Evolutionary conservation across 2,329 filamentous ascomycete species (phyloP).

Genomic region (Cladosporium sp.): DNA sequence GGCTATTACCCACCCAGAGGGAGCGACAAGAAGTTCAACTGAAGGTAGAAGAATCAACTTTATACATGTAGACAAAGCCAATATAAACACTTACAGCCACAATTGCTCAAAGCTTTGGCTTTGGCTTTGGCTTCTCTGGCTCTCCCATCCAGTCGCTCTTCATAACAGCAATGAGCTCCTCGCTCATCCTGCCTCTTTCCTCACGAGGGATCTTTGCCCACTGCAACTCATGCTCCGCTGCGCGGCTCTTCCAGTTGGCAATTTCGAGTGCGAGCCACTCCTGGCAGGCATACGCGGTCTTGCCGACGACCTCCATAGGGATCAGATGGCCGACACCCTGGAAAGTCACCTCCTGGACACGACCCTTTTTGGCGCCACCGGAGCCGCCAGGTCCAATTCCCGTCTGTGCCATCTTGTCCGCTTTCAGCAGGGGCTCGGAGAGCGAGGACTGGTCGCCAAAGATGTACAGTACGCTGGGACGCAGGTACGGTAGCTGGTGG

Average conservation of each 20-base stretch:
- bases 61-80: not conserved
- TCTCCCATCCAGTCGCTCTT: slow-evolving; percentile 26
- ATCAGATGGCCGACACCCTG: slow-evolving; percentile 74
- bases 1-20: slow-evolving; percentile 48
- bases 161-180: slow-evolving; percentile 30
- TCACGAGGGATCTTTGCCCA: slow-evolving; percentile 31
- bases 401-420: slow-evolving; percentile 63
- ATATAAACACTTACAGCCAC: not conserved
- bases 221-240: slow-evolving; percentile 30
- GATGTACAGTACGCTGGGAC: slow-evolving; percentile 68
- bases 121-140: slow-evolving; percentile 12
- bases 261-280: slow-evolving; percentile 41
- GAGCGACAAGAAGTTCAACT: slow-evolving; percentile 39
- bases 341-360: slow-evolving; percentile 66
- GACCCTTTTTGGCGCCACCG: slow-evolving; percentile 62
- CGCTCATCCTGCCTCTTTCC: slow-evolving; percentile 33
- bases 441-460: slow-evolving; percentile 64
- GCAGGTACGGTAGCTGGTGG: slow-evolving; percentile 57
- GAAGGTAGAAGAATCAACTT: slow-evolving; percentile 17
- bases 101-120: slow-evolving; percentile 8
- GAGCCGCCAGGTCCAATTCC: slow-evolving; percentile 68
- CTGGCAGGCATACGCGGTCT: slow-evolving; percentile 59
- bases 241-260: slow-evolving; percentile 36
- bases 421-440: slow-evolving; percentile 51
- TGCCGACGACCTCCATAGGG: slow-evolving; percentile 73